These are phyloP conservation scores for Populus davidiana DNA, from an alignment of 345 rosid species.

Conservation along the genomic window DNA sequence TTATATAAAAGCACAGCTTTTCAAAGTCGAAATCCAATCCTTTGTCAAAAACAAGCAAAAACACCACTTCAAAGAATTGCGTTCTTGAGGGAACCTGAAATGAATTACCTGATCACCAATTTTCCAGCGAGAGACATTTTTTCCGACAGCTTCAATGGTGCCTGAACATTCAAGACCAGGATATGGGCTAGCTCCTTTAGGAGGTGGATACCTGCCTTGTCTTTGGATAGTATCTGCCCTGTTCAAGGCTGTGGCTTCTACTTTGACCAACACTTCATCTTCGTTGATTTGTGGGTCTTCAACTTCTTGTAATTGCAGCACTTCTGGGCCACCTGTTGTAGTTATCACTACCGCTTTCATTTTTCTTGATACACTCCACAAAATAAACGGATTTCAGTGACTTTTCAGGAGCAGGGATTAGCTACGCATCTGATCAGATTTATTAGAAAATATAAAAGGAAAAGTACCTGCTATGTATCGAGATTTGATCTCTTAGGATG, in stretches of 20 bases:
- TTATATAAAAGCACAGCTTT: neutral
- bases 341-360: constrained; percentile 88
- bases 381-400: neutral
- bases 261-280: constrained; percentile 66
- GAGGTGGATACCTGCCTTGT: constrained; percentile 67
- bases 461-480: no score
- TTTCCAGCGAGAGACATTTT: constrained; percentile 69
- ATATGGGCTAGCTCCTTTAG: constrained; percentile 66
- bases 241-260: constrained; percentile 73
- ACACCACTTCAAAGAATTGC: neutral
- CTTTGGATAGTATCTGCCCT: constrained; percentile 77
- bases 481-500: no score
- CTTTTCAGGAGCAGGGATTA: neutral
- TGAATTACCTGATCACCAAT: constrained; percentile 64
- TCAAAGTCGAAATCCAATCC: neutral
- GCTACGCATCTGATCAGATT: no score
- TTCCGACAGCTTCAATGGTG: constrained; percentile 58
- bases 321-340: constrained; percentile 71
- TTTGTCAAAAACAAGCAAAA: neutral
- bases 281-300: constrained; percentile 63
- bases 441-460: no score
- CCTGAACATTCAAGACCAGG: constrained; percentile 90
- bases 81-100: neutral
- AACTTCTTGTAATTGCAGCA: constrained; percentile 65
- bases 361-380: neutral